Base-by-base conservation (phyloP, 176 grass and related monocot genomes). In the Canna indica region DNA sequence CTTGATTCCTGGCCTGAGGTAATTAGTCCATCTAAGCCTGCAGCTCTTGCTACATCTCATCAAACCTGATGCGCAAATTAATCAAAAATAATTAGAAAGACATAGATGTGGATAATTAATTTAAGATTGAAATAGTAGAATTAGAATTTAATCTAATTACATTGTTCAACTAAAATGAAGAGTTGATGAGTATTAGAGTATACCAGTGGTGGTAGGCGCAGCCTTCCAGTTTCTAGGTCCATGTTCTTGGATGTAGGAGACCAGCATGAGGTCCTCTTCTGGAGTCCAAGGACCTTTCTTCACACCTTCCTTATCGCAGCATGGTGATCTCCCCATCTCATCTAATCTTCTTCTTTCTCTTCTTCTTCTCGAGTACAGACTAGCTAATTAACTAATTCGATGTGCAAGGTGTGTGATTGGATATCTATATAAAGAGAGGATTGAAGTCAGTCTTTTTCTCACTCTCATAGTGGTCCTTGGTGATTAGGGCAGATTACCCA, bases 1-100 rank as follows among this genome's bases (percentile, higher is more conserved):
- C 64, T 67, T 67, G 64, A 67, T 42, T 41, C 64, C 64, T 14
- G 64, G 64, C 35, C 64, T 39, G 33, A 67, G 64, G 36, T 67
- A 67, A 14, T 67, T 67, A 0, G 64, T 67, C 64, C 64, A 67
- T 67, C 64, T 25, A 12, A 67, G 64, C 35, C 64, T 67, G 18
- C 64, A 67, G 42, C 64, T 67, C 35, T 67, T 67, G 33, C 64
- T 44, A 9, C 64, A 67, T 42, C 64, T 67, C 64, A 67, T 67
- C 22, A 67, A 10, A 41, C 64, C 64, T 67, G 9, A 52, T 18
- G 18, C 0, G 18, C 14, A 52, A 52, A 15, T 20, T 20, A 52
- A n/a, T n/a, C n/a, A n/a, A n/a, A n/a, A n/a, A n/a, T 25, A 58
- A 3, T 7, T 25, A 58, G 22, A 3, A 2, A 54, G 17, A 54